Percentiles rank a stretch among this genome's conserved stretches.
Conservation (phyloP, 306 rosid species). For the Glycine latifolia region DNA sequence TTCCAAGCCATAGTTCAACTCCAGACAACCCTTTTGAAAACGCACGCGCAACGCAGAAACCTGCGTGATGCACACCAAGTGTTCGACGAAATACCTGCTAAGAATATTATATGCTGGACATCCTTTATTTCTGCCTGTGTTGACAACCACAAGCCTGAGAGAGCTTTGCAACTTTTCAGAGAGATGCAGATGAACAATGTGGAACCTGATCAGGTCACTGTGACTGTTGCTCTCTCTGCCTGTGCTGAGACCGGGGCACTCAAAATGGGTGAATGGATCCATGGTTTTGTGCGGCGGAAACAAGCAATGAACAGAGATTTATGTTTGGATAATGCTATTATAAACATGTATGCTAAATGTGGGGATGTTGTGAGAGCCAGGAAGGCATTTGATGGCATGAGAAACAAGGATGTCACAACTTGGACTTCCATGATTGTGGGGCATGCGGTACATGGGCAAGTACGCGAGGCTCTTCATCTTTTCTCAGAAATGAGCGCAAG, state of each 20-base stretch:
- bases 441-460: slow-evolving; percentile 69
- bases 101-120: slow-evolving; percentile 59
- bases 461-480: slow-evolving; percentile 49
- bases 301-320: slow-evolving; percentile 46
- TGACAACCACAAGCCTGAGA: slow-evolving; percentile 52
- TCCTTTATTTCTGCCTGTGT: slow-evolving; percentile 71
- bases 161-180: slow-evolving; percentile 58
- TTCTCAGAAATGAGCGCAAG: slow-evolving; percentile 42
- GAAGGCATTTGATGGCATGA: slow-evolving; percentile 60
- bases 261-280: slow-evolving; percentile 64
- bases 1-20: slow-evolving; percentile 52
- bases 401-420: slow-evolving; percentile 62
- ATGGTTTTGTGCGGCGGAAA: slow-evolving; percentile 41
- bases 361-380: slow-evolving; percentile 57
- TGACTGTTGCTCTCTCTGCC: slow-evolving; percentile 64
- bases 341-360: slow-evolving; percentile 69
- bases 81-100: slow-evolving; percentile 58
- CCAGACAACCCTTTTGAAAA: slow-evolving; percentile 59
- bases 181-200: slow-evolving; percentile 59
- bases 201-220: slow-evolving; percentile 60
- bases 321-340: slow-evolving; percentile 62
- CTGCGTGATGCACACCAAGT: slow-evolving; percentile 48
- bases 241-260: slow-evolving; percentile 66
- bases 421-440: slow-evolving; percentile 81
- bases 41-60: slow-evolving; percentile 45